Evolutionary conservation across 2,329 filamentous ascomycete species (phyloP).

Genomic region (Diaporthe sp.): DNA sequence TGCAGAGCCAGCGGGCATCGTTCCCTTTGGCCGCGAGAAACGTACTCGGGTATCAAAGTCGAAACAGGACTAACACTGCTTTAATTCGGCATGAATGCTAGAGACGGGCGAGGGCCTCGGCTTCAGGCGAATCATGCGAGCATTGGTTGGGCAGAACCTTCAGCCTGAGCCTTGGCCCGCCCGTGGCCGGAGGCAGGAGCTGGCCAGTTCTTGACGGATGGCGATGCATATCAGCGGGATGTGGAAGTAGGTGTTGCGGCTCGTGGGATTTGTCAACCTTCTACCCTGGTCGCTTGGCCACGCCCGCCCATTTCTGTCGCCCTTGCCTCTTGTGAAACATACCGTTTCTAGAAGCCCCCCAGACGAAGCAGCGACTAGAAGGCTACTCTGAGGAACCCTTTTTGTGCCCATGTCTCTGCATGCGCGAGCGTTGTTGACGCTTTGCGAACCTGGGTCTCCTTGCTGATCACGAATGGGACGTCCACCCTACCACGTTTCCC

Average conservation of each 20-base stretch:
- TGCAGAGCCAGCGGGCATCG: neutral
- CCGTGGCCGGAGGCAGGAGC: neutral
- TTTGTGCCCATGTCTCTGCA: conserved; percentile 4
- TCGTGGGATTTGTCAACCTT: neutral
- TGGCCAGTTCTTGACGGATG: neutral
- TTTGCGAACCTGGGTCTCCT: neutral
- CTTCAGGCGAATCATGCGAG: conserved; percentile 7
- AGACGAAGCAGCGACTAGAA: neutral
- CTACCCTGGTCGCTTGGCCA: neutral
- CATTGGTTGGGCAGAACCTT: conserved; percentile 20
- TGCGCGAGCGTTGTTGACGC: neutral
- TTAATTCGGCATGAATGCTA: conserved; percentile 29
- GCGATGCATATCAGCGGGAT: neutral
- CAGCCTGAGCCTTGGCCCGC: conserved; percentile 15
- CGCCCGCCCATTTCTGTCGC: neutral
- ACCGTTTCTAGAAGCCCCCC: neutral
- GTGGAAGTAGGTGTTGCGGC: neutral
- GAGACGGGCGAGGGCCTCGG: conserved; percentile 22
- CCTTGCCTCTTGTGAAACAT: conserved; percentile 13
- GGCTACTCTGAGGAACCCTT: neutral
- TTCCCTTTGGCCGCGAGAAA: conserved; percentile 6
- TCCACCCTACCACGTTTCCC: conserved; percentile 1
- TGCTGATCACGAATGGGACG: neutral
- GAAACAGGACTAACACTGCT: conserved; percentile 8
- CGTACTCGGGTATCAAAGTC: conserved; percentile 6